Conservation (phyloP, 1,284 basidiomycete genomes). For the Cryptococcus sp. region DNA sequence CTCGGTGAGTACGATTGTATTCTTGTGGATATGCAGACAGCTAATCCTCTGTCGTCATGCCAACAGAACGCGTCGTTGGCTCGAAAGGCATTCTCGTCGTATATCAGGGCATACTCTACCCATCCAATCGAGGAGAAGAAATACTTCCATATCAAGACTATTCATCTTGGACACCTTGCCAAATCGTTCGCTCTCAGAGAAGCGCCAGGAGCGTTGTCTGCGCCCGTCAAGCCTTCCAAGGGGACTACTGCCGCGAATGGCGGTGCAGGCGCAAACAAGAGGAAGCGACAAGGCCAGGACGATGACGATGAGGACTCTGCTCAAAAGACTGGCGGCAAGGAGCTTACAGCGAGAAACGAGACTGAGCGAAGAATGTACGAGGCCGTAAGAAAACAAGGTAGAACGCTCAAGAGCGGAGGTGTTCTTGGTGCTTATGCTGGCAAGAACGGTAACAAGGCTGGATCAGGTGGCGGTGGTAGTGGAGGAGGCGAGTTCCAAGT, state of each 20-base stretch:
- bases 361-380: slow-evolving; percentile 84
- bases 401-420: slow-evolving; percentile 75
- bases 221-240: slow-evolving; percentile 18
- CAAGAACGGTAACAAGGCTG: slow-evolving; percentile 70
- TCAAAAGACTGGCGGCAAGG: slow-evolving; percentile 38
- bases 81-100: slow-evolving; percentile 83
- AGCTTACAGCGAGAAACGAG: slow-evolving; percentile 54
- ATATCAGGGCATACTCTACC: slow-evolving; percentile 95
- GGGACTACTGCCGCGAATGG: slow-evolving; percentile 21
- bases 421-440: slow-evolving; percentile 71
- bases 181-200: slow-evolving; percentile 96
- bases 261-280: slow-evolving; percentile 41
- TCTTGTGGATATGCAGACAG: neutral
- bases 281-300: slow-evolving; percentile 54
- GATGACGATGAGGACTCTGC: slow-evolving; percentile 57
- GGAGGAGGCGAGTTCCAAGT: slow-evolving; percentile 75
- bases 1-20: slow-evolving; percentile 59
- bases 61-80: slow-evolving; percentile 72
- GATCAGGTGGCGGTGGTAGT: slow-evolving; percentile 53
- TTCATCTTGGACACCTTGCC: slow-evolving; percentile 94
- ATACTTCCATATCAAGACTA: slow-evolving; percentile 89
- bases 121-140: slow-evolving; percentile 93
- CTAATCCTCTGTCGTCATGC: neutral
- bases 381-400: slow-evolving; percentile 81
- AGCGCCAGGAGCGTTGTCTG: slow-evolving; percentile 70